Percentiles rank a stretch among this genome's conserved stretches.
Conservation (phyloP, 2,329 filamentous ascomycete species). For the Xylariaceae sp. region DNA sequence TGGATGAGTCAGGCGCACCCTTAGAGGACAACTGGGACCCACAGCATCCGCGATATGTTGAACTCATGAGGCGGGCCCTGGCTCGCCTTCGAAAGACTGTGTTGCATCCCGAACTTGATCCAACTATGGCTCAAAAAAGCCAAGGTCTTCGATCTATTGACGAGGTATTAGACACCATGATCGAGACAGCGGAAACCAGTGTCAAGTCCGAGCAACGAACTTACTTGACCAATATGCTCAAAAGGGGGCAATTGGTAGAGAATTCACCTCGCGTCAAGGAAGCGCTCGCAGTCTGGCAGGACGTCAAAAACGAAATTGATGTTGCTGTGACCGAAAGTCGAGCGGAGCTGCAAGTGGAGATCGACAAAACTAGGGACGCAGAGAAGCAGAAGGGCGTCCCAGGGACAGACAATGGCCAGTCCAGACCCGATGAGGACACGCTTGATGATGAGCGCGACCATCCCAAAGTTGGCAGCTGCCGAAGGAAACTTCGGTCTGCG, state of each 20-base stretch:
- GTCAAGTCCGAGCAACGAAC: constrained; percentile 67
- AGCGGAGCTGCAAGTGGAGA: constrained; percentile 51
- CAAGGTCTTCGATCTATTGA: constrained; percentile 74
- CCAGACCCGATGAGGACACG: constrained; percentile 3
- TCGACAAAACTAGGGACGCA: constrained; percentile 32
- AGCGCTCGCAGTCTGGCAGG: constrained; percentile 67
- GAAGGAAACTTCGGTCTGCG: constrained; percentile 64
- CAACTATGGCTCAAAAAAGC: constrained; percentile 56
- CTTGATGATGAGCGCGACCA: constrained; percentile 29
- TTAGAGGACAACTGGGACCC: constrained; percentile 59
- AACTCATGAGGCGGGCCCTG: constrained; percentile 76
- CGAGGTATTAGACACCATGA: constrained; percentile 87
- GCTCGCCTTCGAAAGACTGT: constrained; percentile 75
- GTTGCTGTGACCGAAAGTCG: constrained; percentile 61
- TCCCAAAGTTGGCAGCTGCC: constrained; percentile 50
- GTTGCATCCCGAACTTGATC: constrained; percentile 78
- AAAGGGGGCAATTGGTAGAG: constrained; percentile 73
- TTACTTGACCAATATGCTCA: constrained; percentile 59
- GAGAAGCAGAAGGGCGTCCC: constrained; percentile 10
- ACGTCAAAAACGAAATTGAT: constrained; percentile 45
- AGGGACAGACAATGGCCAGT: constrained; percentile 15
- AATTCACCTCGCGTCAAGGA: constrained; percentile 64
- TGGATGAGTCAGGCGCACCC: constrained; percentile 63
- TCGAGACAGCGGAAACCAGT: constrained; percentile 71
- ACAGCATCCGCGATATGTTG: constrained; percentile 50